Percentiles rank a stretch among this genome's conserved stretches.
Conservation (phyloP, 768 basidiomycete genomes). For the Mycena chlorophos region DNA sequence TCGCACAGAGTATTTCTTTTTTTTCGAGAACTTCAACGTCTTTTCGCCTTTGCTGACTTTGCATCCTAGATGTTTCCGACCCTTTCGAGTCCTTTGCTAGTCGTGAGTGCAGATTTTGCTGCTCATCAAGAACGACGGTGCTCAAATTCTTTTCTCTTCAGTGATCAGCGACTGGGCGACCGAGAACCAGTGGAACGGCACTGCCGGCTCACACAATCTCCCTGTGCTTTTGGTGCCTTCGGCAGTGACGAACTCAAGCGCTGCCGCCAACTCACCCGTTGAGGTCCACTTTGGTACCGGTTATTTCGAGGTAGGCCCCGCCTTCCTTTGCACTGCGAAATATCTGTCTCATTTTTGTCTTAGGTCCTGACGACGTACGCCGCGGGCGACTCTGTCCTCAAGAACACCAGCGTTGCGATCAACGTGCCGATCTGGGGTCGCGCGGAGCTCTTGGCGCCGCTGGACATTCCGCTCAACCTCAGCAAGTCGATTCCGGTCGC, state of each 20-base stretch:
- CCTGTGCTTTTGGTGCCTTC: background rate
- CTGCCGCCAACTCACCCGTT: background rate
- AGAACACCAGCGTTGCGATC: background rate
- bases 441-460: background rate
- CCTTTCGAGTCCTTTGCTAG: no score
- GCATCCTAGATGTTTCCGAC: no score
- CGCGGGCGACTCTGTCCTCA: background rate
- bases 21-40: no score
- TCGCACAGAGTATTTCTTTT: no score
- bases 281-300: background rate
- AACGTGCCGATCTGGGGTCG: background rate
- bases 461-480: background rate
- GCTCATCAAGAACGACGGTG: no score
- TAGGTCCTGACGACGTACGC: background rate
- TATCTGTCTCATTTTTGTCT: background rate
- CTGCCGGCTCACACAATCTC: background rate
- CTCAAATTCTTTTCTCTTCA: no score
- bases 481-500: background rate
- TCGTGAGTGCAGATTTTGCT: no score
- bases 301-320: background rate
- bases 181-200: background rate
- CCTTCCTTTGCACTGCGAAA: background rate
- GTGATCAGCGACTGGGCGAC: background rate
- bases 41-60: no score
- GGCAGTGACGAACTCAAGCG: background rate